Percentiles rank a stretch among this genome's conserved stretches.
These are phyloP conservation scores for Croton laevigatus DNA, from an alignment of 441 rosid genomes.

Conservation along the genomic window DNA sequence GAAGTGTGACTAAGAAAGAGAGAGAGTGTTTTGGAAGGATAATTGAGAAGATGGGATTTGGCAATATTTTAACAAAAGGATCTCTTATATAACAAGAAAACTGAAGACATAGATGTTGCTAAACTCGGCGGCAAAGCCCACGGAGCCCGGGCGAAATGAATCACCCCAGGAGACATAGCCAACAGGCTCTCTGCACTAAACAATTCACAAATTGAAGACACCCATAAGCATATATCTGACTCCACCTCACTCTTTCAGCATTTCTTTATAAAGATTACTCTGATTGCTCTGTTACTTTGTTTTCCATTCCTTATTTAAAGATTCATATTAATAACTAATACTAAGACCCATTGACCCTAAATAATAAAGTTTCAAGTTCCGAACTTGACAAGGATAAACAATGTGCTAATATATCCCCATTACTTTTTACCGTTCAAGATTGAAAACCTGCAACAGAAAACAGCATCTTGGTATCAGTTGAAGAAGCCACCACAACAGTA, in stretches of 20 bases:
- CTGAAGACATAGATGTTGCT: constrained; percentile 59
- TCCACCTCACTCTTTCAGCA: constrained; percentile 39
- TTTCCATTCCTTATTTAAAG: constrained; percentile 27
- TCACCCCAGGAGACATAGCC: constrained; percentile 71
- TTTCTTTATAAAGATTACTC: constrained; percentile 32
- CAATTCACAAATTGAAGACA: constrained; percentile 38
- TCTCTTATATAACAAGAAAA: constrained; percentile 56
- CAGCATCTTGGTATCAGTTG: constrained; percentile 87
- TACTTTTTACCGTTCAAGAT: constrained; percentile 46
- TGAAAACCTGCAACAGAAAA: constrained; percentile 72
- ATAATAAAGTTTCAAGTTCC: constrained; percentile 53
- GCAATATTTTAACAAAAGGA: constrained; percentile 42
- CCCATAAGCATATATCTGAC: constrained; percentile 64
- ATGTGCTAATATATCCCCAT: constrained; percentile 15
- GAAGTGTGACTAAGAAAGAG: constrained; percentile 39
- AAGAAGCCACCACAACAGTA: constrained; percentile 62
- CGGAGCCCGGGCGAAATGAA: constrained; percentile 52
- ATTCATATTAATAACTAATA: constrained; percentile 38
- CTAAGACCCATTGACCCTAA: constrained; percentile 28
- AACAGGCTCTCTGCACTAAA: constrained; percentile 49
- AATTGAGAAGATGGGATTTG: constrained; percentile 34
- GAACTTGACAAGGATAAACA: constrained; percentile 39
- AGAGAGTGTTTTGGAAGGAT: constrained; percentile 25
- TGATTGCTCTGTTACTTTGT: constrained; percentile 33
- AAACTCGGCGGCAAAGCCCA: constrained; percentile 66